Base-by-base conservation (phyloP, 2,329 filamentous ascomycete genomes). In the Alternaria ventricosa region DNA sequence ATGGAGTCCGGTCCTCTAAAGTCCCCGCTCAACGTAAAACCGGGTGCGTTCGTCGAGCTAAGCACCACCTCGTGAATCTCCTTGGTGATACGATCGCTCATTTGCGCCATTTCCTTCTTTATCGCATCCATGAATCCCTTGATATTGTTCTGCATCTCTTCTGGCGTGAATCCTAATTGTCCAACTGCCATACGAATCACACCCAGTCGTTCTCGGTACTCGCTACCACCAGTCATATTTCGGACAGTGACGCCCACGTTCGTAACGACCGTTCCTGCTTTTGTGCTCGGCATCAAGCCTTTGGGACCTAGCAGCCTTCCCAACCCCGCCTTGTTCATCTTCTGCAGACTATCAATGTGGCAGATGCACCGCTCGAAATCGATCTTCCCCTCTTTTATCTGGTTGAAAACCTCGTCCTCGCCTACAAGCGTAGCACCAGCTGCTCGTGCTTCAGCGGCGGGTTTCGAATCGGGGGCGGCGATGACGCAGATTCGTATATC, bases 401-500 rank as follows among this genome's bases (percentile, higher is more conserved):
- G 85, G 57, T 93, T 89, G 78, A 99, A 97, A 5, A 99, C 85
- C 3, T 90, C 88, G 44, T 97, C 91, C 77, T 97, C 92, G 66
- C 96, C 96, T 1, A 94, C 93, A 5, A 95, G 84, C 1, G 90
- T 86, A 15, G 96, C 96, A 57, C 96, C 96, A 0, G 92, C 91
- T 10, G 88, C 86, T 33, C 86, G 86, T 4, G 96, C 96, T 55
- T 93, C 90, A 69, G 88, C 86, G 56, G 90, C 93, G 55, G 89
- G 86, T 66, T 89, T 87, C 68, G 92, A 94, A 69, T 89, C 90
- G 59, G 95, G 91, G n/a, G 92, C 89, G 78, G 92, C 95, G 71
- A 99, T 92, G 60, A 98, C 96, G 76, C 91, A 96, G 75, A 99
- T 94, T 66, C 90, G 90, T 55, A 94, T 86, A 79, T 97, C 93